Percentiles rank a stretch among this genome's conserved stretches.
These are phyloP conservation scores for Russula dissimulans DNA, from an alignment of 768 basidiomycete genomes.

Conservation along the genomic window DNA sequence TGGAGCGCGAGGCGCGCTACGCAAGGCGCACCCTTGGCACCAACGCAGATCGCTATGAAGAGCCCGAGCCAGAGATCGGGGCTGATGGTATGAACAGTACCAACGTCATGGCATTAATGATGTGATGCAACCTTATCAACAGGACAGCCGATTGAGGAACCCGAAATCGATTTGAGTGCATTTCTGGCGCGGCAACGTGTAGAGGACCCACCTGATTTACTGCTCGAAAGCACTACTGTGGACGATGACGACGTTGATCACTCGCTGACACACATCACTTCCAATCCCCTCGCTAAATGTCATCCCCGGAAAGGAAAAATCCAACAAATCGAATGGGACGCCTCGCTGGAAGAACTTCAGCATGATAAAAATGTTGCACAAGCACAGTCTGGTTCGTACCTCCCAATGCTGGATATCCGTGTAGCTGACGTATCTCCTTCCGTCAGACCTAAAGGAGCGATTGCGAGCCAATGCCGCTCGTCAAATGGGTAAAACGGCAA, in stretches of 20 bases:
- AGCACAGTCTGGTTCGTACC: constrained; percentile 54
- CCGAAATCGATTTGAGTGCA: constrained; percentile 59
- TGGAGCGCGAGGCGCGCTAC: constrained; percentile 43
- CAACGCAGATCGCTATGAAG: constrained; percentile 67
- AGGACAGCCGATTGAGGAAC: constrained; percentile 62
- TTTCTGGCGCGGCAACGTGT: constrained; percentile 59
- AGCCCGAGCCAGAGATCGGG: constrained; percentile 58
- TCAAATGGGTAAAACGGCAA: constrained; percentile 19
- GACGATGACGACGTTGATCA: constrained; percentile 49
- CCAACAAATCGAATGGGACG: constrained; percentile 60
- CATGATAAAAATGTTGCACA: constrained; percentile 68
- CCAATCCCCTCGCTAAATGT: constrained; percentile 13
- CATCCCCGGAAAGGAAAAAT: constrained; percentile 53
- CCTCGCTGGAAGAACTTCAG: constrained; percentile 51
- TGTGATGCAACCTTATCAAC: not conserved
- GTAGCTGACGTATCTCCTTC: not conserved
- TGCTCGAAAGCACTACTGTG: constrained; percentile 19
- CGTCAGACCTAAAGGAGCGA: constrained; percentile 26
- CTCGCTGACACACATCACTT: constrained; percentile 44
- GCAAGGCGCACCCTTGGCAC: constrained; percentile 50
- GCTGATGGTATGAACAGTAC: constrained; percentile 48
- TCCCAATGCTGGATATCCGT: not conserved
- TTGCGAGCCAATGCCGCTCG: constrained; percentile 24
- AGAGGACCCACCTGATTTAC: constrained; percentile 27
- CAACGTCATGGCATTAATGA: not conserved